phyloP scores from a whole-genome alignment of 306 rosid genomes.

The Cyclanthera cordifolia region DNA sequence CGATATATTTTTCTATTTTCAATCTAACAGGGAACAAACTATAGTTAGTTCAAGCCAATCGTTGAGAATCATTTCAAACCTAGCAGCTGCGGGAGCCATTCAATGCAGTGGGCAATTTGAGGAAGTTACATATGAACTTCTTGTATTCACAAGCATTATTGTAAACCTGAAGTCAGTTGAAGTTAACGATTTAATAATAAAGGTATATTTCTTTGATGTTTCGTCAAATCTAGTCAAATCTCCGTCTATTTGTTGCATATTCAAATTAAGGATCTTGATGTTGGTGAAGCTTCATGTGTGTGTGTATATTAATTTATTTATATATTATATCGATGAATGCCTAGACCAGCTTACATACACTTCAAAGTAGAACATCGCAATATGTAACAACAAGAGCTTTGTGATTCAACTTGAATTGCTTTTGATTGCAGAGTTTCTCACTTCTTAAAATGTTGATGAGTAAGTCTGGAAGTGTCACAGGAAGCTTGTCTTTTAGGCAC shows the following conservation, averaged over 20 bases:
- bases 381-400: background rate
- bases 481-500: conserved; percentile 50
- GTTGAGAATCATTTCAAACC: conserved; percentile 67
- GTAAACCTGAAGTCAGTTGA: conserved; percentile 51
- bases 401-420: conserved; percentile 18
- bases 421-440: conserved; percentile 59
- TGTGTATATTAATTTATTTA: no score
- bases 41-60: conserved; percentile 50
- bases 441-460: conserved; percentile 60
- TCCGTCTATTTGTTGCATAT: background rate
- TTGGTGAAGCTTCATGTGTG: no score
- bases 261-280: no score
- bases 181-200: conserved; percentile 43
- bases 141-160: conserved; percentile 43
- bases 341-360: no score
- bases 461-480: conserved; percentile 34
- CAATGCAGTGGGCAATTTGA: conserved; percentile 44
- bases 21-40: conserved; percentile 50
- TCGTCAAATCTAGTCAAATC: conserved; percentile 16
- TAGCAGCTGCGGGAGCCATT: conserved; percentile 66
- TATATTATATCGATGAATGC: no score
- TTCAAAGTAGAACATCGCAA: no score
- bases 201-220: conserved; percentile 35
- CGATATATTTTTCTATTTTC: conserved; percentile 8
- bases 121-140: conserved; percentile 58